Base-by-base conservation (phyloP, 352 stramenopile species). In the Lagenidium sp. region DNA sequence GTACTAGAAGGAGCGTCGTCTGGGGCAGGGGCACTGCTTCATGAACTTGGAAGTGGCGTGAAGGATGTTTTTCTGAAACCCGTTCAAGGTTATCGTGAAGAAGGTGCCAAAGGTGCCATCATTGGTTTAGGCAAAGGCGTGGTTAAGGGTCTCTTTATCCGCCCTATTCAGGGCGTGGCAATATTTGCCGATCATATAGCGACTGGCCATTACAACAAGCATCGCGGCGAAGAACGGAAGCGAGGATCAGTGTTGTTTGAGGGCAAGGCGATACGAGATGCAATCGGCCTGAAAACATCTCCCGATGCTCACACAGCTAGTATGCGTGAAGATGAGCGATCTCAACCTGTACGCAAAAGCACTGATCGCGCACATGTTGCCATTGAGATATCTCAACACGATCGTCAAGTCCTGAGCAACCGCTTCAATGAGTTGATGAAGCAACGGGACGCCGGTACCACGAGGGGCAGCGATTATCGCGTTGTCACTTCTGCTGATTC, bases 171-270 rank as follows among this genome's bases (percentile, higher is more conserved):
- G 19, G 76, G 76, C 3, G 73, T 62, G 0, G 66, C 66, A 1
- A 47, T 84, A 10, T 81, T 89, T 53, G 71, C 73, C 3, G 71
- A 85, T 31, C 70, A 82, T 36, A 47, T 89, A 21, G 73, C 57
- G 6, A 82, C 70, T n/a, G 73, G 76, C 13, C 53, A 59, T 11
- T 74, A 82, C 48, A 89, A 89, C 44, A 55, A 70, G 10, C 49
- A 61, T 29, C 71, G 63, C 4, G 50, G 39, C 13, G 60, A 76
- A 10, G 53, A 75, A 13, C 68, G 57, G 32, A 84, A 69, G 43
- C 67, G 63, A 22, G 67, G 64, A 3, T 65, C 53, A 7, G 55
- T 80, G 10, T 68, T 82, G 41, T 53, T 59, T 0, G 63, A 76
- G 7, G 68, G 69, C 50, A 68, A 74, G 41, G 28, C 62, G 16